Evolutionary conservation across 202 grass and related monocot species (phyloP).

Genomic region (Carex sylvatica): DNA sequence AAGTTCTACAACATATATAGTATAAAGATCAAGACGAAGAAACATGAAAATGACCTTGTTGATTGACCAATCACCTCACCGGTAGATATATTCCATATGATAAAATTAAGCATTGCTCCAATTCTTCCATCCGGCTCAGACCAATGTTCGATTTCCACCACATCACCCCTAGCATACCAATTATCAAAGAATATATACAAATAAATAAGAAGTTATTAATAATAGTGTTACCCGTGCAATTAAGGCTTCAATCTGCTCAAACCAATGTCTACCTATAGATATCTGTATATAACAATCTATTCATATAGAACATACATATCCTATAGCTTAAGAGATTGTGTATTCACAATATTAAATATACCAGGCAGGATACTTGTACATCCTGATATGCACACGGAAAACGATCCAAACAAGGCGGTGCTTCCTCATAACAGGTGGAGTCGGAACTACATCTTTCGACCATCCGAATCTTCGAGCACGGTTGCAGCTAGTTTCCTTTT

Average conservation of each 20-base stretch:
- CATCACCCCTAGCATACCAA: constrained; percentile 24
- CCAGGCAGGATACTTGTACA: constrained; percentile 40
- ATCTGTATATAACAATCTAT: no score
- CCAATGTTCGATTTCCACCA: constrained; percentile 44
- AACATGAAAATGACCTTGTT: constrained; percentile 30
- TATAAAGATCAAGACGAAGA: no score
- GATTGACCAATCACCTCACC: constrained; percentile 32
- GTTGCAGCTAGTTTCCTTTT: constrained; percentile 33
- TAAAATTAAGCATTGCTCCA: constrained; percentile 25
- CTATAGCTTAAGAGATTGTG: no score
- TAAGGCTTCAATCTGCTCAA: no score
- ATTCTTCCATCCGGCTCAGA: constrained; percentile 34
- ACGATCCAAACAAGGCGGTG: constrained; percentile 36
- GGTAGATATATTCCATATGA: constrained; percentile 38
- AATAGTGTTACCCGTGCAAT: no score
- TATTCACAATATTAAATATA: neutral
- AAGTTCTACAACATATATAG: no score
- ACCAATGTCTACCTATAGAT: no score
- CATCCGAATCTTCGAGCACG: constrained; percentile 25
- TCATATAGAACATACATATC: no score
- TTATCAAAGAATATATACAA: no score
- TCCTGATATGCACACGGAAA: constrained; percentile 34
- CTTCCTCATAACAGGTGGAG: constrained; percentile 32
- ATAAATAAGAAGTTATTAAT: no score
- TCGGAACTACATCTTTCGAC: constrained; percentile 42